phyloP scores from a whole-genome alignment of 495 filamentous ascomycete species.

The Achaetomiella virescens region DNA sequence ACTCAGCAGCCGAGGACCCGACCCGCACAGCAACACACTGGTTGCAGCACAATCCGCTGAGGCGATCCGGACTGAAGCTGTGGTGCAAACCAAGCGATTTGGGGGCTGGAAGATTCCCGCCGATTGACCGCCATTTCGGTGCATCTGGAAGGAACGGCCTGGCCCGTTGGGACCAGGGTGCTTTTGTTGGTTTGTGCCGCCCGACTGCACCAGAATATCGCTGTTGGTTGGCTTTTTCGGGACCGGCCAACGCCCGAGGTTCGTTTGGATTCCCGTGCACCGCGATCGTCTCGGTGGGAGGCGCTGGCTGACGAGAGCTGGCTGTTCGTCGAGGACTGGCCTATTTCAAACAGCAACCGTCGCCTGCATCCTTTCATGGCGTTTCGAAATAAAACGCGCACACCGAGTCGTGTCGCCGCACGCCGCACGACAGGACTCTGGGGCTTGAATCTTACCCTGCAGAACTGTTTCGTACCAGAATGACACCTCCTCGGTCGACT shows the following conservation, averaged over 20 bases:
- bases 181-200: slow-evolving; percentile 7
- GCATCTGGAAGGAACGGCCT: not conserved
- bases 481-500: no score
- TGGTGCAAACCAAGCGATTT: not conserved
- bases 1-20: not conserved
- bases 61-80: not conserved
- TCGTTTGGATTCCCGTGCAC: not conserved
- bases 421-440: no score
- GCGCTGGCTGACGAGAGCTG: not conserved
- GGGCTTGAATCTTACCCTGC: no score
- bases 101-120: not conserved
- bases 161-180: not conserved
- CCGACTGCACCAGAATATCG: slow-evolving; percentile 4
- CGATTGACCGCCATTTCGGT: slow-evolving; percentile 15
- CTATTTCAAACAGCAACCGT: not conserved
- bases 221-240: not conserved
- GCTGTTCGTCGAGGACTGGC: not conserved
- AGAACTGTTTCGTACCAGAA: no score
- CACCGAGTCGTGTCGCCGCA: not conserved
- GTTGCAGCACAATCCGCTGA: not conserved
- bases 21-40: not conserved
- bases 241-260: not conserved
- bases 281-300: not conserved
- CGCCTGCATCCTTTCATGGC: not conserved
- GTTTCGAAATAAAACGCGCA: not conserved